phyloP scores from a whole-genome alignment of 441 rosid genomes.

The Syzygium malaccense region DNA sequence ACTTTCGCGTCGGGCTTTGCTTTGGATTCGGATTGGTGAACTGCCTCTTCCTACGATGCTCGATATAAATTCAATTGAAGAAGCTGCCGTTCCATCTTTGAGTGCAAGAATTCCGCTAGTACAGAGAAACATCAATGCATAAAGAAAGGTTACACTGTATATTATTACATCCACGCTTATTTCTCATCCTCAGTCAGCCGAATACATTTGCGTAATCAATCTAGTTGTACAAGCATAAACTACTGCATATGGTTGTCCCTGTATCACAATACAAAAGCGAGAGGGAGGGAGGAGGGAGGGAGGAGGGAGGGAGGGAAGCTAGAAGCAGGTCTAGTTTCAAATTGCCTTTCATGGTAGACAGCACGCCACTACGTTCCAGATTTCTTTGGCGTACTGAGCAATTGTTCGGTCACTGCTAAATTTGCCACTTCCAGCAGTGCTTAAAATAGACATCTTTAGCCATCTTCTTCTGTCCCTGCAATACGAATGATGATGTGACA shows the following conservation, averaged over 20 bases:
- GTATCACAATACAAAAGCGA: background rate
- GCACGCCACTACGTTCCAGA: constrained; percentile 83
- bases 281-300: too few relatives aligned
- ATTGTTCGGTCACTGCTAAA: constrained; percentile 89
- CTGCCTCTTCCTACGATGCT: background rate
- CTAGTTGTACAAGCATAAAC: background rate
- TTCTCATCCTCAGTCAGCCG: background rate
- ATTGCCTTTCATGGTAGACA: constrained; percentile 35
- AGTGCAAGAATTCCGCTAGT: background rate
- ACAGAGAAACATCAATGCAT: background rate
- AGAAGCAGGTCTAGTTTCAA: background rate
- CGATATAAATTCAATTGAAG: background rate
- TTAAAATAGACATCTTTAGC: constrained; percentile 87
- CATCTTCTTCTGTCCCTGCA: constrained; percentile 74
- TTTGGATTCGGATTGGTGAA: background rate
- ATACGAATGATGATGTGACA: background rate
- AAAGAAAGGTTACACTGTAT: background rate
- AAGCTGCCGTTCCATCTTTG: background rate
- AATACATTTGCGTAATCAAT: background rate
- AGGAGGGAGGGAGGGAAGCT: background rate
- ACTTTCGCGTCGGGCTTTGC: background rate
- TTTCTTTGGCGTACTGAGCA: constrained; percentile 79
- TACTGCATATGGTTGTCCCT: background rate
- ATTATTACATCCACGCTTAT: background rate
- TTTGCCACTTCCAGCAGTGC: constrained; percentile 91